These are phyloP conservation scores for Cutaneotrichosporon spelunceum DNA, from an alignment of 1,284 basidiomycete species.

Conservation along the genomic window DNA sequence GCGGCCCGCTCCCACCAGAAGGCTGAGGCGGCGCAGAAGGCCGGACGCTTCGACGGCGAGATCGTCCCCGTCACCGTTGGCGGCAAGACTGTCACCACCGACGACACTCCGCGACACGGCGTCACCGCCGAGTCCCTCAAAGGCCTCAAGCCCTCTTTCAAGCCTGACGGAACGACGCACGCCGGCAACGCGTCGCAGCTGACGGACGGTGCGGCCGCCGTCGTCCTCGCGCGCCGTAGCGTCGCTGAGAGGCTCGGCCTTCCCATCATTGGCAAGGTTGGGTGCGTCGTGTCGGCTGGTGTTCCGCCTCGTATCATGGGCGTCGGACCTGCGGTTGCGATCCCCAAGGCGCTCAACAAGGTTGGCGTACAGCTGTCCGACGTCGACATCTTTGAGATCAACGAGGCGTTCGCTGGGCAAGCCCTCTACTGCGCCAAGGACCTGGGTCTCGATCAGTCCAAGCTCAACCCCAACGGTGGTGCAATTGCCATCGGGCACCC, in stretches of 20 bases:
- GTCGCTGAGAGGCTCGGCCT: conserved; percentile 78
- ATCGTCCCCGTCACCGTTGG: conserved; percentile 75
- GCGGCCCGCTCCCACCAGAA: conserved; percentile 75
- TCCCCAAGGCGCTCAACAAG: conserved; percentile 67
- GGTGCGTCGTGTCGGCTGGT: conserved; percentile 70
- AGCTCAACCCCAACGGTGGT: conserved; percentile 82
- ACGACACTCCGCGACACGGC: conserved; percentile 84
- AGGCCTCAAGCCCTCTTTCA: conserved; percentile 86
- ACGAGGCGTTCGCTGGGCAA: conserved; percentile 84
- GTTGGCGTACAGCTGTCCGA: conserved; percentile 66
- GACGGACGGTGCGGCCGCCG: conserved; percentile 91
- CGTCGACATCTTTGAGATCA: conserved; percentile 80
- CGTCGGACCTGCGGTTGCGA: conserved; percentile 81
- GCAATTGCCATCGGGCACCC: conserved; percentile 58
- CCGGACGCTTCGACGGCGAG: conserved; percentile 80
- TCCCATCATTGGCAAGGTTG: conserved; percentile 84
- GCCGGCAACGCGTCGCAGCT: conserved; percentile 75
- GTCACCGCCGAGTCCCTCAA: conserved; percentile 74
- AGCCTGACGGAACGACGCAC: conserved; percentile 61
- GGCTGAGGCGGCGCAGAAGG: conserved; percentile 75
- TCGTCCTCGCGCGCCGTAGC: conserved; percentile 76
- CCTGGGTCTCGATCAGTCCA: conserved; percentile 68
- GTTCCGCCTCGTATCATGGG: conserved; percentile 81
- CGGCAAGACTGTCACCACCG: conserved; percentile 60
- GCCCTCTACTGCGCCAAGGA: conserved; percentile 70